Percentiles rank a stretch among this genome's conserved stretches.
These are phyloP conservation scores for Wickerhamiella lipophila DNA, from an alignment of 805 yeast species.

Conservation along the genomic window DNA sequence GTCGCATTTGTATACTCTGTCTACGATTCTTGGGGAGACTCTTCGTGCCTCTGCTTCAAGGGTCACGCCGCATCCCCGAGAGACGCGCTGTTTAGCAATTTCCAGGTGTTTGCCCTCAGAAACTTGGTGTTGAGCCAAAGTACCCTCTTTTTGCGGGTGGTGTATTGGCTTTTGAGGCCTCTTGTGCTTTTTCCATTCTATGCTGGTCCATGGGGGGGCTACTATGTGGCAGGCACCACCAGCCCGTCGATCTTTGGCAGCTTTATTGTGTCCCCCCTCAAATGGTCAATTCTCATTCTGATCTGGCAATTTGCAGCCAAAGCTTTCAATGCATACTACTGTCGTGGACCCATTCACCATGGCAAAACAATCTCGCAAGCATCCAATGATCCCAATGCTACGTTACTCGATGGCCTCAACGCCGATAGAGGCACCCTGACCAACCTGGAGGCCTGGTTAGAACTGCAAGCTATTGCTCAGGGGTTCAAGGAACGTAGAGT, in stretches of 20 bases:
- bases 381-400: slow-evolving; percentile 28
- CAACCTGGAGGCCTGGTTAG: slow-evolving; percentile 30
- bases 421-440: slow-evolving; percentile 20
- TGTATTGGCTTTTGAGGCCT: slow-evolving; percentile 7
- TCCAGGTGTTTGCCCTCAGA: background rate
- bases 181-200: background rate
- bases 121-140: background rate
- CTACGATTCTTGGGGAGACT: background rate
- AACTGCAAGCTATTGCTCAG: slow-evolving; percentile 26
- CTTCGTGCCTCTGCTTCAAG: background rate
- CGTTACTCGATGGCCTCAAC: slow-evolving; percentile 29
- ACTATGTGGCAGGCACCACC: slow-evolving; percentile 7
- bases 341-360: slow-evolving; percentile 28
- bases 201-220: background rate
- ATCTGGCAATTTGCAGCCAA: slow-evolving; percentile 24
- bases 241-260: background rate
- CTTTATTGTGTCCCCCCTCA: background rate
- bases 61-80: background rate
- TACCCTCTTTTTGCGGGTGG: slow-evolving; percentile 7
- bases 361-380: slow-evolving; percentile 23
- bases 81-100: background rate
- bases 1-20: background rate
- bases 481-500: slow-evolving; percentile 25
- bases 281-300: slow-evolving; percentile 17
- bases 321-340: slow-evolving; percentile 26